Conservation (phyloP, 2,329 filamentous ascomycete genomes). For the Alternaria postmessia region DNA sequence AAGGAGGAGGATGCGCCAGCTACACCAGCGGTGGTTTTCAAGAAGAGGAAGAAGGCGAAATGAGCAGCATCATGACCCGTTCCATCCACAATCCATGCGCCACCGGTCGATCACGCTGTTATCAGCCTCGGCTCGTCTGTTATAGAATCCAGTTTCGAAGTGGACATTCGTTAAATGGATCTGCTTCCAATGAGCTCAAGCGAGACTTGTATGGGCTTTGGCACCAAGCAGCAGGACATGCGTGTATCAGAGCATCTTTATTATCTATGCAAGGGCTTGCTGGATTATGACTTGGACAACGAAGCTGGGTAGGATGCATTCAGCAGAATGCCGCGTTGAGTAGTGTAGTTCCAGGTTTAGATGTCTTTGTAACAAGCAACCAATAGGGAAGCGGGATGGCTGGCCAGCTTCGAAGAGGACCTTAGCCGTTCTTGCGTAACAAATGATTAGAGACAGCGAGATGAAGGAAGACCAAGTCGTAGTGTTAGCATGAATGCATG, state of each 20-base stretch:
- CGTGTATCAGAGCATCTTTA: not conserved
- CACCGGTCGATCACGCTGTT: not conserved
- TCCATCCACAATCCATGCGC: not conserved
- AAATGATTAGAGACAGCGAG: not conserved
- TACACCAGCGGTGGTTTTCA: constrained; percentile 70
- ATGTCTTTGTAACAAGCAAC: not conserved
- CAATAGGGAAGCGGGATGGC: not conserved
- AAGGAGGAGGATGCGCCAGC: constrained; percentile 34
- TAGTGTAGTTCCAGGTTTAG: not conserved
- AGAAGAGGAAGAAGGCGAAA: constrained; percentile 77
- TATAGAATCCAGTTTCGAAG: not conserved
- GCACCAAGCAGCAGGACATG: not conserved
- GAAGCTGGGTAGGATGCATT: not conserved
- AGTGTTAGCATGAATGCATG: not conserved
- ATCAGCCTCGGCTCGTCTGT: not conserved
- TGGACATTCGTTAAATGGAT: too few relatives aligned
- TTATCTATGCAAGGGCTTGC: not conserved
- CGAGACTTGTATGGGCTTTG: not conserved
- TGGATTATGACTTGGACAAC: not conserved
- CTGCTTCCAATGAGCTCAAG: not conserved
- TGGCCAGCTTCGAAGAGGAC: not conserved
- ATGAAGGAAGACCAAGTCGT: not conserved
- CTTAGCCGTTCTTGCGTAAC: not conserved
- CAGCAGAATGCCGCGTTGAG: not conserved
- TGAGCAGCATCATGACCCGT: constrained; percentile 17